Base-by-base conservation (phyloP, 768 basidiomycete genomes). In the Suillus tomentosus region DNA sequence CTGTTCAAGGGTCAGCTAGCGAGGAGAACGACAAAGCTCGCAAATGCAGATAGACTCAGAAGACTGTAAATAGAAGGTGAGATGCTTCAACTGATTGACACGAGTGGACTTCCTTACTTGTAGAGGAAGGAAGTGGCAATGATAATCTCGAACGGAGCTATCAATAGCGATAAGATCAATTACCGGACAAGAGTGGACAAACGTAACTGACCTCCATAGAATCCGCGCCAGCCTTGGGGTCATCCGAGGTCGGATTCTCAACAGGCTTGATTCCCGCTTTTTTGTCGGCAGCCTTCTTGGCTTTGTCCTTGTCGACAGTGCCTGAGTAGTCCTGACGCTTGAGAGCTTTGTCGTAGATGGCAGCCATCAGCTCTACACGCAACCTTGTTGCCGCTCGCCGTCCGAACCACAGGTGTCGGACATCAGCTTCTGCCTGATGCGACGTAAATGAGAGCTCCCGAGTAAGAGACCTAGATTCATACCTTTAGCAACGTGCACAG, bases 341-440 rank as follows among this genome's bases (percentile, higher is more conserved):
- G 40, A 96, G 77, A 1, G 94, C 85, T 73, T 97, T 97, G 74
- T 94, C 91, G 71, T 95, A 96, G 60, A 96, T 91, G 3, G 87
- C 77, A 0, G 91, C 87, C 88, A 93, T 95, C n/a, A 96, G 83
- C 76, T 92, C 91, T 15, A 84, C 83, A 9, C 91, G 87, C 3
- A 93, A 85, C 27, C 91, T 82, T 1, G 89, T 89, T 0, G 81
- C 72, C 1, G 87, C 92, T n/a, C 93, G 85, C 53, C 94, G 85
- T 27, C 89, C 87, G 63, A 84, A 87, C 91, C 92, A 95, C 15
- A 92, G 79, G 72, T 92, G 91, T 64, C 89, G 88, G 3, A 89
- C 77, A 67, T 94, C 90, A 2, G 87, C 80, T 76, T 91, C 80
- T 0, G 85, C 83, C 82, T 87, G 51, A 24, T 31, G 36, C 39